Evolutionary conservation across 2,329 filamentous ascomycete species (phyloP).

Genomic region (Calcarisporium arbuscula): DNA sequence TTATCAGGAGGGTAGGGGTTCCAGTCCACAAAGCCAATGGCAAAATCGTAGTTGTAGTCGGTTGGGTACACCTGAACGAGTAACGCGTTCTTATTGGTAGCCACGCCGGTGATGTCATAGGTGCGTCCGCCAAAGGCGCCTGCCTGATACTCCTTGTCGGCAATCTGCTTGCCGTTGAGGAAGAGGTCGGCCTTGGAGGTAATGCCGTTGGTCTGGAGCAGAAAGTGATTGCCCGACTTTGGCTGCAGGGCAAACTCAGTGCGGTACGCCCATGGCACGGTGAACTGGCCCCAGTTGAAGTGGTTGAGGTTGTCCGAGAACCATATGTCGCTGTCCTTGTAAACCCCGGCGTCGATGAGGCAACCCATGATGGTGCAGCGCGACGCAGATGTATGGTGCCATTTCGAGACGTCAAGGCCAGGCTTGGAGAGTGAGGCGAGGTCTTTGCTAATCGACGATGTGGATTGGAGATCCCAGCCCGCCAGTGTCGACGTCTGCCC

Average conservation of each 20-base stretch:
- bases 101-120: conserved; percentile 46
- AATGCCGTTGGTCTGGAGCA: conserved; percentile 53
- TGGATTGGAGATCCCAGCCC: conserved; percentile 46
- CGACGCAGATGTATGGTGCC: conserved; percentile 41
- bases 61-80: conserved; percentile 51
- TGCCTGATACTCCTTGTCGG: conserved; percentile 39
- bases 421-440: conserved; percentile 32
- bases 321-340: conserved; percentile 48
- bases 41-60: conserved; percentile 52
- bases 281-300: conserved; percentile 42
- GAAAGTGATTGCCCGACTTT: conserved; percentile 34
- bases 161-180: conserved; percentile 49
- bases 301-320: conserved; percentile 40
- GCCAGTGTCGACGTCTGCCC: too few species aligned
- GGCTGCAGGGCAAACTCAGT: conserved; percentile 39
- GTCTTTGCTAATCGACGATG: conserved; percentile 27
- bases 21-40: conserved; percentile 31
- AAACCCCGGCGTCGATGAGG: conserved; percentile 44
- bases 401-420: conserved; percentile 39
- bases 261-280: conserved; percentile 53
- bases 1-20: conserved; percentile 48
- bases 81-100: conserved; percentile 39
- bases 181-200: conserved; percentile 54
- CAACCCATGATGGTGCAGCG: conserved; percentile 52
- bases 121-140: conserved; percentile 51